Evolutionary conservation across 2,329 filamentous ascomycete species (phyloP), one percentile per base, ranked within the genome.

Genomic region (Lachnellula hyalina): DNA sequence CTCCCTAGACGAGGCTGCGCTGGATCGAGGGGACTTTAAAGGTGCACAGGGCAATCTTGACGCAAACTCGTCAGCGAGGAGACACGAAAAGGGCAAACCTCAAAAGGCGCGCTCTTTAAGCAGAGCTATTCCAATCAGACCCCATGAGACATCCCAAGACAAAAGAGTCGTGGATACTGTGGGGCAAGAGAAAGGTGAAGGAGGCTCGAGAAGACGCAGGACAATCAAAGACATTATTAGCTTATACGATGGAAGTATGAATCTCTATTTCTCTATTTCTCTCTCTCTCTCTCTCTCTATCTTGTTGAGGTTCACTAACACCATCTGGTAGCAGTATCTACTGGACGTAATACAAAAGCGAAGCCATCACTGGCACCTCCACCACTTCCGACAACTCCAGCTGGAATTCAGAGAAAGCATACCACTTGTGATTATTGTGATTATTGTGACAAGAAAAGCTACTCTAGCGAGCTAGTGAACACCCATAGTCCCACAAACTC

Each of bases 221-320:
- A 54, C 56, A 12, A 61, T 66, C 19, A 59, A 53, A 46, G 64
- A 64, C 15, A 64, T 56, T 17, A 66, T 67, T 21, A 55, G 38
- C 28, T 57, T 65, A 46, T 66, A 60, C 47, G 65, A 66, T 55
- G 59, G 63, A 17, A 49, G 62, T 61, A 55, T 36, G 56, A 46
- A 55, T 11, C n/a, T 15, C 9, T 14, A 41, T 17, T 17, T 46
- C 19, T 56, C 32, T 44, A 28, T 48, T 32, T 38, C 6, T 42
- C 21, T 14, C 23, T 14, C 6, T 15, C n/a, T 25, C 2, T 25
- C 6, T 25, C 3, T 21, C 21, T 21, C 21, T 21, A 3, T 12
- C 12, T 12, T 28, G 6, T 44, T 34, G 35, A 19, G 21, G 15
- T 32, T 34, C 14, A 45, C 47, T 54, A 28, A 51, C 38, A 46